Percentiles rank a stretch among this genome's conserved stretches.
phyloP scores from a whole-genome alignment of 768 basidiomycete species.

The Russula sp. region DNA sequence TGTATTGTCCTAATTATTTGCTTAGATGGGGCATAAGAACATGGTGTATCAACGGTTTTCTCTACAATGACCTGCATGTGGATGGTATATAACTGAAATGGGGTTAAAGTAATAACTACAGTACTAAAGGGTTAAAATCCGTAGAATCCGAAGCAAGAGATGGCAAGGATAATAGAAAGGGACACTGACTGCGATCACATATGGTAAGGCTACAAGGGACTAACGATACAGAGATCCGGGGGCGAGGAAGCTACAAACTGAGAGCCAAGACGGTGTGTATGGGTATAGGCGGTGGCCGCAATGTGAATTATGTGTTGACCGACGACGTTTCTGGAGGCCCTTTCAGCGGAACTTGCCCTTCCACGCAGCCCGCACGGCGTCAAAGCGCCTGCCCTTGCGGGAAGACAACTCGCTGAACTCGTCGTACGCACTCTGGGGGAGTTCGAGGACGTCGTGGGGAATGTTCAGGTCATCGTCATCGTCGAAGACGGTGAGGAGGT shows the following conservation, averaged over 20 bases:
- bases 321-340: not conserved
- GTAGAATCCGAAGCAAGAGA: not conserved
- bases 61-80: slow-evolving; percentile 2
- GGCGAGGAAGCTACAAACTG: not conserved
- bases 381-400: slow-evolving; percentile 47
- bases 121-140: not conserved
- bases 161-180: not conserved
- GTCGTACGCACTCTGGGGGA: slow-evolving; percentile 50
- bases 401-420: slow-evolving; percentile 49
- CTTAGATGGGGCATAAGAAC: not conserved
- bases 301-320: not conserved
- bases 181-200: not conserved
- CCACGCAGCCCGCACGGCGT: slow-evolving; percentile 52
- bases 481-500: slow-evolving; percentile 55
- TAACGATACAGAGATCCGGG: slow-evolving; percentile 8
- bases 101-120: not conserved
- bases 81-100: not conserved
- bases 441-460: slow-evolving; percentile 52
- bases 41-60: slow-evolving; percentile 8
- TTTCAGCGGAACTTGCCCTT: slow-evolving; percentile 24
- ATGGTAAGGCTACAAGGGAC: slow-evolving; percentile 8
- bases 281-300: not conserved
- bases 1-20: not conserved
- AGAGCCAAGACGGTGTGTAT: not conserved
- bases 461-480: slow-evolving; percentile 29